phyloP scores from a whole-genome alignment of 2,329 filamentous ascomycete genomes.

The Ascochyta fabae region DNA sequence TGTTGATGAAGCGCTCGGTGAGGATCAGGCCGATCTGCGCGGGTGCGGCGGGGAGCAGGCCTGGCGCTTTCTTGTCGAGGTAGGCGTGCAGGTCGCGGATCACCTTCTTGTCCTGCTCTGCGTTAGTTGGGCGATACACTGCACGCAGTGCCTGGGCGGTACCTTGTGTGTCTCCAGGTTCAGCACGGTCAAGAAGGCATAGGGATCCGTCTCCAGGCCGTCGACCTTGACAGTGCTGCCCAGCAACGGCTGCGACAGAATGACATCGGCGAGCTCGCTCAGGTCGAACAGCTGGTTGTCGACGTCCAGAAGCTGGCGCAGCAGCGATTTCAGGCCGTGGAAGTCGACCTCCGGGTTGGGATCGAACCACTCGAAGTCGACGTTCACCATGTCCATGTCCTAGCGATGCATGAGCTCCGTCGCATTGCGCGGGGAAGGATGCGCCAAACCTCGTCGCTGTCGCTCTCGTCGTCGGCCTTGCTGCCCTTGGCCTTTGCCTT shows the following conservation, averaged over 20 bases:
- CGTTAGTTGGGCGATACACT: background rate
- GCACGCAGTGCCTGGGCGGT: slow-evolving; percentile 4
- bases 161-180: slow-evolving; percentile 79
- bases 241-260: slow-evolving; percentile 84
- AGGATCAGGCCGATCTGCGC: slow-evolving; percentile 80
- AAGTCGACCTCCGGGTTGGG: slow-evolving; percentile 89
- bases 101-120: slow-evolving; percentile 67
- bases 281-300: slow-evolving; percentile 87
- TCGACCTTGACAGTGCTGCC: slow-evolving; percentile 98
- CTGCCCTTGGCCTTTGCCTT: slow-evolving; percentile 37
- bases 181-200: slow-evolving; percentile 87
- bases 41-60: slow-evolving; percentile 46
- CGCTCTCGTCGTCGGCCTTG: slow-evolving; percentile 43
- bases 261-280: slow-evolving; percentile 82
- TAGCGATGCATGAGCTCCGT: slow-evolving; percentile 47
- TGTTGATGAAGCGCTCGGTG: slow-evolving; percentile 94
- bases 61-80: slow-evolving; percentile 58
- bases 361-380: slow-evolving; percentile 99
- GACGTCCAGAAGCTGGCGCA: slow-evolving; percentile 90
- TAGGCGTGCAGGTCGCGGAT: slow-evolving; percentile 76
- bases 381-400: slow-evolving; percentile 91
- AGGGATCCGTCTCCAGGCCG: slow-evolving; percentile 88
- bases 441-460: slow-evolving; percentile 46
- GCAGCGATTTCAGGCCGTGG: slow-evolving; percentile 87
- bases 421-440: slow-evolving; percentile 11